Base-by-base conservation (phyloP, 148 eudicot genomes). In the Rhododendron griersonianum region DNA sequence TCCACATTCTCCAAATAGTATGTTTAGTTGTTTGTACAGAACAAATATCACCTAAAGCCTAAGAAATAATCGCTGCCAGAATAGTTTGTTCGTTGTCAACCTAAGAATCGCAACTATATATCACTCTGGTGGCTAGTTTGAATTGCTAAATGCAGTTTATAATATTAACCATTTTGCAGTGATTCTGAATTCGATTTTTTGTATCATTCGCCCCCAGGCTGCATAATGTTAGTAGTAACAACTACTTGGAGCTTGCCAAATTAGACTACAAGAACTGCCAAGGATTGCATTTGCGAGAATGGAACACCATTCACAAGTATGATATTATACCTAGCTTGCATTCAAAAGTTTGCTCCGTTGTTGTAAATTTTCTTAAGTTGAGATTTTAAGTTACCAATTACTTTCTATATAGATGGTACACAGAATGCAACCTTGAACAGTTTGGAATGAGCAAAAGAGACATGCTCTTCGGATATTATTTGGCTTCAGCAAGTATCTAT, bases 161-260 rank as follows among this genome's bases (percentile, higher is more conserved):
- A 16, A 3, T n/a, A 23, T 8, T 23, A 8, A 23, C 25, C 69
- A 23, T 63, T 63, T 63, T 63, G 28, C 6, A 21, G 63, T 19
- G 23, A 19, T 57, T 57, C n/a, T 19, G 65, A 19, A 57, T 4
- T 4, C 5, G n/a, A 28, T 28, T 45, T 5, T 28, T 65, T 69
- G 44, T 3, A 4, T 15, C 23, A 28, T 47, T 16, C 0, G 11
- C 15, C 8, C 16, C 47, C 91, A 96, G 99, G 91, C 92, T 95
- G 96, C 92, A 94, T 3, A 82, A 80, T n/a, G 98, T 96, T n/a
- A 92, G 80, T 92, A 95, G 92, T 74, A 93, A 93, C 74, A 75
- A 55, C 6, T 96, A 95, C 80, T 92, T 95, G 71, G 98, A 96
- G 89, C 91, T 95, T n/a, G 99, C 98, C 13, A 96, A 94, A 88